Evolutionary conservation across 495 filamentous ascomycete genomes (phyloP).

Genomic region (Apodospora peruviana): DNA sequence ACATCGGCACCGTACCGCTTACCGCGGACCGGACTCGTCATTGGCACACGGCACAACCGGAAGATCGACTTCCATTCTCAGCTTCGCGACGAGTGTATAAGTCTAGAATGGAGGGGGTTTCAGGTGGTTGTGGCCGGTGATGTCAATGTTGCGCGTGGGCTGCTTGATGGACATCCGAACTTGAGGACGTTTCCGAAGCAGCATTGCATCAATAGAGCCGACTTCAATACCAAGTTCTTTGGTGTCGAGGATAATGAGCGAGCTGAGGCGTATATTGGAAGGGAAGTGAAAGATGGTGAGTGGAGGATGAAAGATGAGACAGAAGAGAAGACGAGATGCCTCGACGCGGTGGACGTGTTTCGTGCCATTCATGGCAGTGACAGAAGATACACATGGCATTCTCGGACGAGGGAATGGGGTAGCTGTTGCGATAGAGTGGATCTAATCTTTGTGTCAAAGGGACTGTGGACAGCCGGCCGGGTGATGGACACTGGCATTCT

Average conservation of each 20-base stretch:
- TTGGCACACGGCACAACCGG: conserved; percentile 42
- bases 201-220: conserved; percentile 43
- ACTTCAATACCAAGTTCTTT: conserved; percentile 48
- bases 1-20: conserved; percentile 40
- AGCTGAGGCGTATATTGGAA: conserved; percentile 20
- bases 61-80: conserved; percentile 41
- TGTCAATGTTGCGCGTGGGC: conserved; percentile 40
- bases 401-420: conserved; percentile 27
- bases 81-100: conserved; percentile 34
- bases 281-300: neutral
- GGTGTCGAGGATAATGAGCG: conserved; percentile 16
- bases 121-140: conserved; percentile 42
- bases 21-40: conserved; percentile 30
- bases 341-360: conserved; percentile 27
- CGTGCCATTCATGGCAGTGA: conserved; percentile 15
- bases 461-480: conserved; percentile 10
- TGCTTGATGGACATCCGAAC: conserved; percentile 38
- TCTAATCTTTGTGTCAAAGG: conserved; percentile 24
- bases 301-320: neutral
- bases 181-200: conserved; percentile 33
- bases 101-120: conserved; percentile 32
- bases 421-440: conserved; percentile 35
- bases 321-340: neutral
- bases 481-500: conserved; percentile 26
- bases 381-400: conserved; percentile 29